Base-by-base conservation (phyloP, 345 rosid species). In the Populus nigra region DNA sequence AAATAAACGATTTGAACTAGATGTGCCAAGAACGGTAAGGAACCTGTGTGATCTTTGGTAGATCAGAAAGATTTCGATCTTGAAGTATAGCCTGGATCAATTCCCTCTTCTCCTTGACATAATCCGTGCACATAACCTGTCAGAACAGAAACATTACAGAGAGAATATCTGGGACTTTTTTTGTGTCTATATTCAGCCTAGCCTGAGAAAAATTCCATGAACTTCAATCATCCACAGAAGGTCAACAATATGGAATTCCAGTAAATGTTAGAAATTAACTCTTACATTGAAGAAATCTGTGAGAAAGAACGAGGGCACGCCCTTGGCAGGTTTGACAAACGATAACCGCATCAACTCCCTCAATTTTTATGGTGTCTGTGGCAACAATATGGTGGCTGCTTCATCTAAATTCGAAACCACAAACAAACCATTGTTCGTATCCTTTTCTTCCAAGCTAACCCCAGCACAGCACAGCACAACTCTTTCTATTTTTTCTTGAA, bases 401-500 rank as follows among this genome's bases (percentile, higher is more conserved):
- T 91, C 94, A 3, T 90, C 93, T 13, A 93, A 62, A 81, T 87
- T 78, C 23, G 89, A 71, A 20, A 93, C 97, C 49, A 72, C 77
- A 69, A 93, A 93, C 78, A 93, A 76, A 0, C 94, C 98, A 1
- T 85, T 76, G 75, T 81, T 84, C 88, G 91, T 81, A 22, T 91
- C 94, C 81, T 86, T 88, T 85, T 92, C 95, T 78, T 93, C 97
- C 77, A 89, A 79, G 73, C 94, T 89, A 72, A 92, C 93, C 8
- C 97, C 97, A 0, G 97, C 78, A 50, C 94, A 0, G 97, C 78
- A 50, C 94, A 93, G 45, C 72, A 87, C 97, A 66, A 93, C 5
- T 76, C 77, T 91, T 77, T 93, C 95, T 2, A 93, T 73, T 47
- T 55, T 85, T 12, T 83, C 84, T 0, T 91, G 91, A 74, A 82